A percentile compares a stretch with the other conserved stretches of the same genome.
phyloP scores from a whole-genome alignment of 768 basidiomycete species.

The Kwoniella europaea region DNA sequence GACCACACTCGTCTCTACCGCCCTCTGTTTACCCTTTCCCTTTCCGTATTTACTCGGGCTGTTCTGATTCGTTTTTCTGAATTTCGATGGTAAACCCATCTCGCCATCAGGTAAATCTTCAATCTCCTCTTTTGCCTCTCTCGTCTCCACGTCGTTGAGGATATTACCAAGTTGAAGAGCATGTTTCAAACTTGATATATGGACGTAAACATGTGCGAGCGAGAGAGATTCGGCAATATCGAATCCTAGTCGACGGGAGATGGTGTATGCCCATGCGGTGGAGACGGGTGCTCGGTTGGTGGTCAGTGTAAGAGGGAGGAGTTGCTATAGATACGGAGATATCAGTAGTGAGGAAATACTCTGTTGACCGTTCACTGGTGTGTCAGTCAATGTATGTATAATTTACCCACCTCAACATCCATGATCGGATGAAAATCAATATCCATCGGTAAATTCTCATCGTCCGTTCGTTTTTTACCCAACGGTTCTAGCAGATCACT shows the following conservation, averaged over 20 bases:
- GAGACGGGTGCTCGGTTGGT: constrained; percentile 92
- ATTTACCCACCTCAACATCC: constrained; percentile 39
- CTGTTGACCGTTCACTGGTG: too few relatives aligned
- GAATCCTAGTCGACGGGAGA: constrained; percentile 86
- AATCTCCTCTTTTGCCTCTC: constrained; percentile 65
- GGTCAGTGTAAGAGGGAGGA: constrained; percentile 68
- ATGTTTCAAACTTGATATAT: constrained; percentile 85
- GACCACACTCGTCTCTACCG: constrained; percentile 31
- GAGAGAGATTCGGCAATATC: constrained; percentile 85
- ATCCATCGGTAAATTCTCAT: constrained; percentile 25
- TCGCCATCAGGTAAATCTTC: constrained; percentile 43
- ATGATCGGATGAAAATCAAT: constrained; percentile 37
- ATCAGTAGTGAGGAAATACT: too few relatives aligned
- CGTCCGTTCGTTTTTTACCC: constrained; percentile 4
- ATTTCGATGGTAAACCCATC: constrained; percentile 10
- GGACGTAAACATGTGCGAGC: constrained; percentile 91
- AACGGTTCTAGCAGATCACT: constrained; percentile 47
- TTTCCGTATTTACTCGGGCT: constrained; percentile 7
- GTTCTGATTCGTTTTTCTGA: constrained; percentile 15
- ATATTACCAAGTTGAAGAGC: constrained; percentile 82
- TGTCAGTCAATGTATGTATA: not conserved
- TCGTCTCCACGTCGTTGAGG: constrained; percentile 64
- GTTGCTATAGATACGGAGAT: constrained; percentile 27
- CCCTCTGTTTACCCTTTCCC: constrained; percentile 16
- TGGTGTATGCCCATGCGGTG: constrained; percentile 88